phyloP scores from a whole-genome alignment of 1,284 basidiomycete species.

The Pascua sp. region DNA sequence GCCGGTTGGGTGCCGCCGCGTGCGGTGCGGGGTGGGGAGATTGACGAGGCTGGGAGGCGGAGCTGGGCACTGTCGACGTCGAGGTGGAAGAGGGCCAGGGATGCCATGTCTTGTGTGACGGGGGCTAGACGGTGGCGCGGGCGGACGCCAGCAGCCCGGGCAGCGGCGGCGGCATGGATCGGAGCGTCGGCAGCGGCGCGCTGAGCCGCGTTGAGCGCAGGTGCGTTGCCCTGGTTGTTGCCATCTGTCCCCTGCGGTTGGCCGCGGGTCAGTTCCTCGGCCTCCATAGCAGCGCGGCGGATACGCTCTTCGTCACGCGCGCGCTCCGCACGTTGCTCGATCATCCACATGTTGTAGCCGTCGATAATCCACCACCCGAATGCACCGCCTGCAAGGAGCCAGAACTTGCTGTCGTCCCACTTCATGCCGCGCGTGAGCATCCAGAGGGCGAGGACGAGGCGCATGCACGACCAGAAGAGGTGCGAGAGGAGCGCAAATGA shows the following conservation, averaged over 20 bases:
- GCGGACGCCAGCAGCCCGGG: conserved; percentile 1
- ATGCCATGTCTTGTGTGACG: not conserved
- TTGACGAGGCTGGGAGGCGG: conserved; percentile 20
- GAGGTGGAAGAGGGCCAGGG: conserved; percentile 23
- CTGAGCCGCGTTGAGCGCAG: not conserved
- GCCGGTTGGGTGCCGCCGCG: not conserved
- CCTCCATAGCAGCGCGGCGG: not conserved
- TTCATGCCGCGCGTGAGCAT: conserved; percentile 40
- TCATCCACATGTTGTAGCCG: conserved; percentile 16
- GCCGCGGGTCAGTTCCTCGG: not conserved
- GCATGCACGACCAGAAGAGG: conserved; percentile 32
- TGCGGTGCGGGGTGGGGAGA: not conserved
- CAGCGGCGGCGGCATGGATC: conserved; percentile 8
- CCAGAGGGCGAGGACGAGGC: conserved; percentile 32
- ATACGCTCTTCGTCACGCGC: not conserved
- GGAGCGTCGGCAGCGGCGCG: conserved; percentile 4
- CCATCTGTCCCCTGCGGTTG: not conserved
- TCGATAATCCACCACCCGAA: conserved; percentile 36
- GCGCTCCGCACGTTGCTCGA: not conserved
- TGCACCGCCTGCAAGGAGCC: conserved; percentile 31
- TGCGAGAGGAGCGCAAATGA: conserved; percentile 23
- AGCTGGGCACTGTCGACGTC: conserved; percentile 28
- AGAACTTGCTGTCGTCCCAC: conserved; percentile 34
- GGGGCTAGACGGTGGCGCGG: not conserved
- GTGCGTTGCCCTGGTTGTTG: conserved; percentile 1